Evolutionary conservation across 2,329 filamentous ascomycete genomes (phyloP), one percentile per base, ranked within the genome.

Genomic region (Curvularia eragrostidis): DNA sequence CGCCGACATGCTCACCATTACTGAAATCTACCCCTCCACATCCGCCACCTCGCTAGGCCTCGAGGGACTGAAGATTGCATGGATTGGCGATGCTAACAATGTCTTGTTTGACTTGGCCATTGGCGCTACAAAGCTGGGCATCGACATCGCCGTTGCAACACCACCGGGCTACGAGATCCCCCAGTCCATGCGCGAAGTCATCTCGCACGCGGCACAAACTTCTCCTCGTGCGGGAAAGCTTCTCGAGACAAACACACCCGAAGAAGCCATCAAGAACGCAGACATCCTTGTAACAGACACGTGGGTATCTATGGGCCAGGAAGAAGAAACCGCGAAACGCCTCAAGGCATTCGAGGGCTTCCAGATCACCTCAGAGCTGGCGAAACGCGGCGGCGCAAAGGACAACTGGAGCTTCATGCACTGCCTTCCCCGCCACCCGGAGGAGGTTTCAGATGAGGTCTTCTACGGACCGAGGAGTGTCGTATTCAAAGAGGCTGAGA

Each of bases 251-350:
- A 89, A 84, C 21, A 81, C 90, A 0, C 95, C 94, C 0, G 91
- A 95, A 74, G 91, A 96, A 71, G 95, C 84, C 1, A 87, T 97
- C 73, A 91, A 91, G 80, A 82, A 89, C 63, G 94, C 95, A 3
- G 90, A 99, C 75, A 85, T 98, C 52, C 82, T 99, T 56, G 93
- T 98, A 21, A 99, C 95, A 0, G 95, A 99, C 73, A 99, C 95
- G 1, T 99, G 95, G 95, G 86, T 99, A 30, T 96, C 92, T 1
- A 99, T 99, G 95, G 95, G 95, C 46, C 94, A 98, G 78, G 95
- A 99, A 78, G 87, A 86, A 55, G 95, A 99, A 78, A 83, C 87
- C 38, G 83, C 88, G 66, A 89, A 90, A 82, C 84, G 91, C 49
- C 76, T 97, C 59, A 86, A 89, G 72, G 92, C 88, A 2, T 99